Percentiles rank a stretch among this genome's conserved stretches.
phyloP scores from a whole-genome alignment of 768 basidiomycete species.

The Auriscalpium vulgare region DNA sequence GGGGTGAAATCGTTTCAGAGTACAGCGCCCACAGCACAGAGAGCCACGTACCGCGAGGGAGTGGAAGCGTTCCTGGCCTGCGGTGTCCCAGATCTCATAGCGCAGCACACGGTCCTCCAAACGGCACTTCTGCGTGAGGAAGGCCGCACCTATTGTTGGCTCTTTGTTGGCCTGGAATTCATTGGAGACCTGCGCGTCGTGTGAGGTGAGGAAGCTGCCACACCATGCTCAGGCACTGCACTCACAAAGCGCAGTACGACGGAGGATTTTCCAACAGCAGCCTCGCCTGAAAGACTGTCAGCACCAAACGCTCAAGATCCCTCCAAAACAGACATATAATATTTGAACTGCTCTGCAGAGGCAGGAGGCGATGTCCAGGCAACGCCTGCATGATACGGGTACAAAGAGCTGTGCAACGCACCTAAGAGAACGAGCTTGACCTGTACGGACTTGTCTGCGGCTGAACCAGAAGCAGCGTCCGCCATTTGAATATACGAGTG shows the following conservation, averaged over 20 bases:
- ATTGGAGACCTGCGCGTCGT: slow-evolving; percentile 64
- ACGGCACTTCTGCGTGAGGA: slow-evolving; percentile 91
- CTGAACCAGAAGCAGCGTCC: slow-evolving; percentile 62
- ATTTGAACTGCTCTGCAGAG: too few relatives aligned
- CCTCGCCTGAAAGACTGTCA: slow-evolving; percentile 61
- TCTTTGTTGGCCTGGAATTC: slow-evolving; percentile 99
- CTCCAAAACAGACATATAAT: background rate
- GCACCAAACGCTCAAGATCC: background rate
- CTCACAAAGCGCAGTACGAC: slow-evolving; percentile 93
- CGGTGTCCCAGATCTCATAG: slow-evolving; percentile 97
- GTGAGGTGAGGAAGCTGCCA: background rate
- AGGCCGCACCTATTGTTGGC: slow-evolving; percentile 95
- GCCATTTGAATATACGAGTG: slow-evolving; percentile 38
- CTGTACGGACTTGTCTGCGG: slow-evolving; percentile 83
- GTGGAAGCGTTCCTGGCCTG: slow-evolving; percentile 94
- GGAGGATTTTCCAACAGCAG: slow-evolving; percentile 98
- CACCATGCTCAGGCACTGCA: slow-evolving; percentile 17
- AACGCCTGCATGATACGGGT: background rate
- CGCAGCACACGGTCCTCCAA: slow-evolving; percentile 89
- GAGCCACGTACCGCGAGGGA: slow-evolving; percentile 73
- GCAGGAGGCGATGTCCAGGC: too few relatives aligned
- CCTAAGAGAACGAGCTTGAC: slow-evolving; percentile 97
- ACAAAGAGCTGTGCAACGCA: slow-evolving; percentile 28
- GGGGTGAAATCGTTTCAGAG: background rate
- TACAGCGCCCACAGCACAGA: background rate